Evolutionary conservation across 768 basidiomycete species (phyloP).

Genomic region (Calocybe indica): DNA sequence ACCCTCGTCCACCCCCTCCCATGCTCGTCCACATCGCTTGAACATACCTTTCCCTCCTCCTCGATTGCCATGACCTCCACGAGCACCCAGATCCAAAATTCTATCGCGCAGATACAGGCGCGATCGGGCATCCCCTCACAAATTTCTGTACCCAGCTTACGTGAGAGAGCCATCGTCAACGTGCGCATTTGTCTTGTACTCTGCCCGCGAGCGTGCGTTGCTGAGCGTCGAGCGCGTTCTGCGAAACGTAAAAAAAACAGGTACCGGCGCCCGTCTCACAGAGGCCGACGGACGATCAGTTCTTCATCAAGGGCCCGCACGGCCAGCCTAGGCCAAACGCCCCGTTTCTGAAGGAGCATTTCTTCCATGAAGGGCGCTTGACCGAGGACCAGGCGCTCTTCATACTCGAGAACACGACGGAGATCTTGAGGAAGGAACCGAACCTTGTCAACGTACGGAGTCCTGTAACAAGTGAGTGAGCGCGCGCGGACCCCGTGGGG

Average conservation of each 20-base stretch:
- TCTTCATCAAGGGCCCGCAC: slow-evolving; percentile 49
- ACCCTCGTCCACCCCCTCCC: too few relatives aligned
- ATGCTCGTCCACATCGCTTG: too few relatives aligned
- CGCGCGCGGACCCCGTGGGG: background rate
- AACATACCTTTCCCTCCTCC: too few relatives aligned
- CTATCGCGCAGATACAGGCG: too few relatives aligned
- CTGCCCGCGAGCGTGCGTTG: too few relatives aligned
- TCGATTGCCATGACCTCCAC: too few relatives aligned
- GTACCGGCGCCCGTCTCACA: slow-evolving; percentile 62
- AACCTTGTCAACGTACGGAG: slow-evolving; percentile 85
- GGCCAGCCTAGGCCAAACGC: slow-evolving; percentile 65
- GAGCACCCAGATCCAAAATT: too few relatives aligned
- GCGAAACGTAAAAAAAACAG: slow-evolving; percentile 25
- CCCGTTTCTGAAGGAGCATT: slow-evolving; percentile 81
- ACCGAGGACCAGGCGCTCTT: slow-evolving; percentile 82
- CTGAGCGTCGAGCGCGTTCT: too few relatives aligned
- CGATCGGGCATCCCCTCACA: too few relatives aligned
- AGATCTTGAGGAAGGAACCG: slow-evolving; percentile 66
- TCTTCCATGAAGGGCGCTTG: slow-evolving; percentile 79
- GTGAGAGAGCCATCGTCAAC: too few relatives aligned
- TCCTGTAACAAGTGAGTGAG: slow-evolving; percentile 79
- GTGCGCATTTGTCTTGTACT: too few relatives aligned
- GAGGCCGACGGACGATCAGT: slow-evolving; percentile 67
- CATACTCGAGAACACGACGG: slow-evolving; percentile 66
- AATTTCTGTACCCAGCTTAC: too few relatives aligned